phyloP scores from a whole-genome alignment of 31 red algal species.

The Odonthalia washingtoniensis region DNA sequence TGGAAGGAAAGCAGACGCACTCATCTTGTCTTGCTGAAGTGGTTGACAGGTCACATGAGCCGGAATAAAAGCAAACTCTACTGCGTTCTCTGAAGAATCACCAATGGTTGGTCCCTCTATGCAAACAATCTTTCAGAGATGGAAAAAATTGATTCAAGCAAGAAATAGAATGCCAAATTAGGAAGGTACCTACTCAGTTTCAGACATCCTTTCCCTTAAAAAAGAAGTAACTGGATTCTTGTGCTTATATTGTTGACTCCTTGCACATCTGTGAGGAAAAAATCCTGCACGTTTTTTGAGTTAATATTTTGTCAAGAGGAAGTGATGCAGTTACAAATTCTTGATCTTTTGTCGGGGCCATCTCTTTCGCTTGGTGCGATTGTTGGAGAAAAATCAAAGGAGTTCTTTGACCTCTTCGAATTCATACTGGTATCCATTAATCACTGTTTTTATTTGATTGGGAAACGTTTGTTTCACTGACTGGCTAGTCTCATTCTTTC shows the following conservation, averaged over 20 bases:
- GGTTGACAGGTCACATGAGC: no score
- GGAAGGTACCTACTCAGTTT: no score
- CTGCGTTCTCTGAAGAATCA: no score
- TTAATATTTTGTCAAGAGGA: constrained; percentile 72
- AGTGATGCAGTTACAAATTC: constrained; percentile 62
- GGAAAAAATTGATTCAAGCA: no score
- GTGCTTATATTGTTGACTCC: constrained; percentile 75
- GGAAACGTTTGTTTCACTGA: constrained; percentile 60
- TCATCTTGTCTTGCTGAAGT: not conserved
- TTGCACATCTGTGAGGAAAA: constrained; percentile 60
- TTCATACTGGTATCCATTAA: constrained; percentile 38
- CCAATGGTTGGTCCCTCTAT: no score
- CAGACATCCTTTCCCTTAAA: no score
- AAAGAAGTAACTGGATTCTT: constrained; percentile 79
- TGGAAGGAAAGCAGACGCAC: constrained; percentile 11
- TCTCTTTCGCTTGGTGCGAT: constrained; percentile 61
- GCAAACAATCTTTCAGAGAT: no score
- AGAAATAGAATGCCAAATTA: no score
- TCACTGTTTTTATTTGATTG: constrained; percentile 67
- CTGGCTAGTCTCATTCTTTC: constrained; percentile 63
- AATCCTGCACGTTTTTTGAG: constrained; percentile 31
- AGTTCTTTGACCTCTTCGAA: constrained; percentile 83
- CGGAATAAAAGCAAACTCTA: no score
- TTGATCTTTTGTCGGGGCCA: constrained; percentile 70
- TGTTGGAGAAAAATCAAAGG: constrained; percentile 71